These are phyloP conservation scores for Fonsecaea monophora DNA, from an alignment of 2,329 filamentous ascomycete species.

Conservation along the genomic window DNA sequence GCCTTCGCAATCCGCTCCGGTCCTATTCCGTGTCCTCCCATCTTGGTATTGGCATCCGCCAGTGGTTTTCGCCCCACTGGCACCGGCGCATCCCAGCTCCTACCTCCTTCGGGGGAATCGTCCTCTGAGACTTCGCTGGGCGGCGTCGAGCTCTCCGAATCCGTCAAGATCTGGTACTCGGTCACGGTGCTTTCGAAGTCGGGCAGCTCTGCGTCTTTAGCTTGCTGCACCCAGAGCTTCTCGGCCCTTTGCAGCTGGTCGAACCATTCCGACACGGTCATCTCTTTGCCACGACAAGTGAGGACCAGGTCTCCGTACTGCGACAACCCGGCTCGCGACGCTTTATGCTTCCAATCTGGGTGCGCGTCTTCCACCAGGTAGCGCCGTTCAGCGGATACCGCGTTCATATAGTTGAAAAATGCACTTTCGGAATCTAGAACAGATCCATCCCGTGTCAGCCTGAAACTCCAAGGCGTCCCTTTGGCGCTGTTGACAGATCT, in stretches of 20 bases:
- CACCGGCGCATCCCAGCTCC: conserved; percentile 9
- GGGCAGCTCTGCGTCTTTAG: conserved; percentile 30
- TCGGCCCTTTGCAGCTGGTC: conserved; percentile 26
- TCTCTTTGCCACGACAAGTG: conserved; percentile 31
- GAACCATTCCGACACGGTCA: conserved; percentile 34
- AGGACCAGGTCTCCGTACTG: conserved; percentile 27
- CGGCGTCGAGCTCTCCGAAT: conserved; percentile 28
- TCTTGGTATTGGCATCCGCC: conserved; percentile 4
- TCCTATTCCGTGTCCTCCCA: conserved; percentile 17
- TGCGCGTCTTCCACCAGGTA: conserved; percentile 37
- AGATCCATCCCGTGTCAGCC: conserved; percentile 6
- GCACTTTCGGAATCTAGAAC: conserved; percentile 33
- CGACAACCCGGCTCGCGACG: conserved; percentile 29
- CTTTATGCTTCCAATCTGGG: conserved; percentile 38
- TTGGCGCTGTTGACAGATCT: not conserved
- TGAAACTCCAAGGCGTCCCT: not conserved
- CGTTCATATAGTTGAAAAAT: conserved; percentile 38
- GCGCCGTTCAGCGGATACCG: conserved; percentile 31
- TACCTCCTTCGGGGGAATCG: not conserved
- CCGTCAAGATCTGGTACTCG: conserved; percentile 21
- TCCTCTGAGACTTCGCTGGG: conserved; percentile 28
- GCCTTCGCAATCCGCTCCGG: conserved; percentile 21
- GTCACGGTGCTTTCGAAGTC: conserved; percentile 34
- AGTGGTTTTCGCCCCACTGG: not conserved
- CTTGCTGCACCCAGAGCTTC: conserved; percentile 27